phyloP scores from a whole-genome alignment of 441 rosid genomes.

The Pelargonium fulgidum region DNA sequence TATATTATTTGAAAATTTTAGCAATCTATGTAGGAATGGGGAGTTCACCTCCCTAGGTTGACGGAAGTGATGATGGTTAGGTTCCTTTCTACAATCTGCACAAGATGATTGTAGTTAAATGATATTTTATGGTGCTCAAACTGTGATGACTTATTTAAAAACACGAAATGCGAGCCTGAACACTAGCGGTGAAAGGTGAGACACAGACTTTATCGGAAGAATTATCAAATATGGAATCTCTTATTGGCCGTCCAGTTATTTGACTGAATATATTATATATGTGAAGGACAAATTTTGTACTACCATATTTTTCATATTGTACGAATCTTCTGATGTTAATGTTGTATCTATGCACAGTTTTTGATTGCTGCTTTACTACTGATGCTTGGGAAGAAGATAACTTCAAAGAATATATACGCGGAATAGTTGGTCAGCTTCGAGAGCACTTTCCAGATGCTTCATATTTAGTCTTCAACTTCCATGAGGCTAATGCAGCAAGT shows the following conservation, averaged over 20 bases:
- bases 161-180: neutral
- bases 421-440: slow-evolving; percentile 55
- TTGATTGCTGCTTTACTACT: slow-evolving; percentile 76
- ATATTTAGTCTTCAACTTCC: slow-evolving; percentile 78
- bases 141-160: neutral
- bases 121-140: slow-evolving; percentile 1
- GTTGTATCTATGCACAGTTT: slow-evolving; percentile 40
- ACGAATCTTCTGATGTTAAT: neutral
- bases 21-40: neutral
- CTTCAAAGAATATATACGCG: slow-evolving; percentile 51
- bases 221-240: neutral
- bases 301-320: neutral
- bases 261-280: neutral
- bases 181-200: neutral
- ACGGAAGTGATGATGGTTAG: neutral
- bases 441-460: slow-evolving; percentile 79
- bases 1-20: neutral
- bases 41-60: neutral
- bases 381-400: slow-evolving; percentile 62
- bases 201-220: neutral
- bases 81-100: neutral
- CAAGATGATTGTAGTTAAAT: neutral
- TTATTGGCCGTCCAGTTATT: neutral
- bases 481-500: slow-evolving; percentile 56
- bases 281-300: neutral